Base-by-base conservation (phyloP, 495 filamentous ascomycete genomes). In the Hypomontagnella submonticulosa region DNA sequence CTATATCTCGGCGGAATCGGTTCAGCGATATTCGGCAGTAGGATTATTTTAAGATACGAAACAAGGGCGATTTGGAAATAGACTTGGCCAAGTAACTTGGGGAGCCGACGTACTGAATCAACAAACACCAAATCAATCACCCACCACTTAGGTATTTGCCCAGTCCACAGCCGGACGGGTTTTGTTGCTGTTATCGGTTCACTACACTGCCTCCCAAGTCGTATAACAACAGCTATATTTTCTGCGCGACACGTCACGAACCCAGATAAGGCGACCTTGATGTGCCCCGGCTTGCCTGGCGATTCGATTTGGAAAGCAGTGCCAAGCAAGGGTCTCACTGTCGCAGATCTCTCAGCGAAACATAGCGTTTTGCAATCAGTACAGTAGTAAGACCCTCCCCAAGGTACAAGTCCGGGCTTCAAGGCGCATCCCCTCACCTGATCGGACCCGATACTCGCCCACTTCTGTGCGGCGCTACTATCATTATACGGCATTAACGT, bases 31-130 rank as follows among this genome's bases (percentile, higher is more conserved):
- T 36, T 20, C 47, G 27, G 52, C 34, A 33, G 23, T 27, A 52
- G 50, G 38, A 61, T 69, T 69, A 69, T 64, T 69, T 64, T 60
- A 61, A 69, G 66, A 69, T 55, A 63, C 66, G 60, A 63, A 69
- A 61, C 50, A 59, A 61, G 56, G 40, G 42, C 52, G 20, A 61
- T 32, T 46, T 23, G 18, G 33, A 49, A 32, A 51, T 44, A 53
- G 38, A 32, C 46, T 57, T 15, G 38, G 42, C 19, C 20, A 36
- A 19, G 38, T 38, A 43, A 27, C 37, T 50, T 34, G 52, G 53
- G 30, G n/a, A 23, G 47, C n/a, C 51, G 23, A 56, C 33, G 34
- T 48, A 59, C 36, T 30, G 15, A 53, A 49, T 42, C 56, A 60
- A 52, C 54, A 40, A 19, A 32, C 32, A 36, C 6, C 9, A 48